Evolutionary conservation across 805 yeast species (phyloP).

Genomic region (Tetrapisispora arboricola): DNA sequence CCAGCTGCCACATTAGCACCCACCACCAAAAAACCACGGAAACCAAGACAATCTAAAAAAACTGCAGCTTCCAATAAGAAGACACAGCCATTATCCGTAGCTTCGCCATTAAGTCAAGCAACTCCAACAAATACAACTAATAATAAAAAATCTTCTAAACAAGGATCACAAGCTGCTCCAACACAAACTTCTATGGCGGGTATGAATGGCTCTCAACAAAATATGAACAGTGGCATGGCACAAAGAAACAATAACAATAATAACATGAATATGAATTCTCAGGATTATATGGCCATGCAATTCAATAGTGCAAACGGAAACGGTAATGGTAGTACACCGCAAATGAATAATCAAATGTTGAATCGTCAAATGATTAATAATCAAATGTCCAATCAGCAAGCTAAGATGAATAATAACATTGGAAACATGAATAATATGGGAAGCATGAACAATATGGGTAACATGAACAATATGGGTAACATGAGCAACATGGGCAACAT

Average conservation of each 20-base stretch:
- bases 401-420: background rate
- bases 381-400: constrained; percentile 3
- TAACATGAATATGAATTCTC: constrained; percentile 2
- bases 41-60: constrained; percentile 18
- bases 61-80: constrained; percentile 3
- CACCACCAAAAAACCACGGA: constrained; percentile 21
- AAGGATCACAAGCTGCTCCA: background rate
- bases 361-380: constrained; percentile 4
- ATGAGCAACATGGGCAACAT: background rate
- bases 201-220: background rate
- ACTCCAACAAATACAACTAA: constrained; percentile 6
- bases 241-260: constrained; percentile 2
- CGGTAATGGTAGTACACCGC: background rate
- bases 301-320: background rate
- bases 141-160: background rate
- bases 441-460: background rate
- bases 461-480: background rate
- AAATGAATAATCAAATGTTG: constrained; percentile 5
- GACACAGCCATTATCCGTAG: constrained; percentile 1
- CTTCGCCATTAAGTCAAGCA: constrained; percentile 4
- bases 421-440: background rate
- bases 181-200: background rate
- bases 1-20: constrained; percentile 9
- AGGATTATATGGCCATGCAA: background rate
- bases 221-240: background rate